Evolutionary conservation across 768 basidiomycete species (phyloP).

Genomic region (Gymnopilus dilepis): DNA sequence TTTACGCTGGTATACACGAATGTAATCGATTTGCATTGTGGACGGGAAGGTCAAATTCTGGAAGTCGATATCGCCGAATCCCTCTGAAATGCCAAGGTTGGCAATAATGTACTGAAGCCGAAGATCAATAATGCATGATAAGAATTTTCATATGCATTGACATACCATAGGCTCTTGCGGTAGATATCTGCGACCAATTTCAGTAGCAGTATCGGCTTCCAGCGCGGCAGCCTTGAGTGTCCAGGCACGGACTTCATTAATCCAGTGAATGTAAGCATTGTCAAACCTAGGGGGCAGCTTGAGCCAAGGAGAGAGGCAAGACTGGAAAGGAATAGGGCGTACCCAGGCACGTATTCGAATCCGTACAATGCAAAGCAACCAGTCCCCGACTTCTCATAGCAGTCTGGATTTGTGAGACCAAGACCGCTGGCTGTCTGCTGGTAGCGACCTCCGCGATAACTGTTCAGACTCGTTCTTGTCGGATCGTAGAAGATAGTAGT

Average conservation of each 20-base stretch:
- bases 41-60: conserved; percentile 54
- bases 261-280: conserved; percentile 70
- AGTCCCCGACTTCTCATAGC: conserved; percentile 54
- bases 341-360: conserved; percentile 58
- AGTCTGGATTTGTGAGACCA: conserved; percentile 61
- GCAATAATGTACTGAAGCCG: conserved; percentile 60
- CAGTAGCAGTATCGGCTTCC: conserved; percentile 49
- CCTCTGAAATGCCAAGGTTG: conserved; percentile 69
- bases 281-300: conserved; percentile 45
- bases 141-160: neutral
- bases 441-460: conserved; percentile 64
- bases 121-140: conserved; percentile 23
- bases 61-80: conserved; percentile 67
- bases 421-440: conserved; percentile 78
- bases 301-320: conserved; percentile 17
- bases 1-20: conserved; percentile 70
- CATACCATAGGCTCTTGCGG: conserved; percentile 73
- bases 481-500: conserved; percentile 54
- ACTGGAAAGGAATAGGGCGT: conserved; percentile 5
- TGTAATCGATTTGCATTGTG: conserved; percentile 74
- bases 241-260: conserved; percentile 63
- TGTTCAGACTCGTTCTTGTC: conserved; percentile 50
- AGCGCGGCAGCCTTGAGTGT: conserved; percentile 57
- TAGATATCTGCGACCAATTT: conserved; percentile 60
- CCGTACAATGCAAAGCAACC: conserved; percentile 43